These are phyloP conservation scores for Hirschioporus abietinus DNA, from an alignment of 768 basidiomycete species.

Conservation along the genomic window DNA sequence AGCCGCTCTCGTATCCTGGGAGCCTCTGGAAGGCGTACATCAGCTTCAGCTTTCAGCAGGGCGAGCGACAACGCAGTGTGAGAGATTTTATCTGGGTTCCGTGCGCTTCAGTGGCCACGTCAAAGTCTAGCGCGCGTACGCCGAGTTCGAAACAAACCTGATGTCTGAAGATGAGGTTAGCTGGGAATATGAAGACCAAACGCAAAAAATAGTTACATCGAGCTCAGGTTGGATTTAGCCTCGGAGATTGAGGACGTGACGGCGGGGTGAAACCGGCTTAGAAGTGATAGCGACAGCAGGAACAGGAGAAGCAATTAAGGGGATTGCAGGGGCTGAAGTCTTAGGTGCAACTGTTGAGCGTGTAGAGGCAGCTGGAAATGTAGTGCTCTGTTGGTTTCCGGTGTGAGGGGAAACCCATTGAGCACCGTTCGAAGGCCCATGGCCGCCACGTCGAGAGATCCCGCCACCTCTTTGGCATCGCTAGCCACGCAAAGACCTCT, in stretches of 20 bases:
- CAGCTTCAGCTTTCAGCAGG: too few species aligned
- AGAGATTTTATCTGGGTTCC: too few species aligned
- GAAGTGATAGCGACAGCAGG: constrained; percentile 20
- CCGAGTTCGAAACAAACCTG: too few species aligned
- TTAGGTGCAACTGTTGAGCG: constrained; percentile 16
- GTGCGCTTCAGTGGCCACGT: too few species aligned
- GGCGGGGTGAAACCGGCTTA: constrained; percentile 52
- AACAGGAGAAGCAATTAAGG: constrained; percentile 19
- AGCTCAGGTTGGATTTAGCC: constrained; percentile 93
- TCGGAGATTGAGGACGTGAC: constrained; percentile 81
- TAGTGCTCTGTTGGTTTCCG: constrained; percentile 11
- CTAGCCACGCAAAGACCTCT: too few species aligned
- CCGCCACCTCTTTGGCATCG: too few species aligned
- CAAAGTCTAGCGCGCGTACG: constrained; percentile 98
- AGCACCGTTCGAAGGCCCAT: constrained; percentile 21
- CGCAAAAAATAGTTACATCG: constrained; percentile 48
- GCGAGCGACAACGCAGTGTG: too few species aligned
- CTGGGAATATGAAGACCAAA: not conserved
- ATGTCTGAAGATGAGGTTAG: constrained; percentile 31
- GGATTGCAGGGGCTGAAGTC: constrained; percentile 15
- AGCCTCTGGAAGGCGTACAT: too few species aligned
- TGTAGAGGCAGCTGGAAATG: constrained; percentile 14
- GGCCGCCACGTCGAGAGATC: constrained; percentile 26
- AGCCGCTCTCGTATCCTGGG: too few species aligned
- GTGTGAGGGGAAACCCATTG: constrained; percentile 12